phyloP scores from a whole-genome alignment of 805 yeast species.

The Debaryomyces tyrocola region DNA sequence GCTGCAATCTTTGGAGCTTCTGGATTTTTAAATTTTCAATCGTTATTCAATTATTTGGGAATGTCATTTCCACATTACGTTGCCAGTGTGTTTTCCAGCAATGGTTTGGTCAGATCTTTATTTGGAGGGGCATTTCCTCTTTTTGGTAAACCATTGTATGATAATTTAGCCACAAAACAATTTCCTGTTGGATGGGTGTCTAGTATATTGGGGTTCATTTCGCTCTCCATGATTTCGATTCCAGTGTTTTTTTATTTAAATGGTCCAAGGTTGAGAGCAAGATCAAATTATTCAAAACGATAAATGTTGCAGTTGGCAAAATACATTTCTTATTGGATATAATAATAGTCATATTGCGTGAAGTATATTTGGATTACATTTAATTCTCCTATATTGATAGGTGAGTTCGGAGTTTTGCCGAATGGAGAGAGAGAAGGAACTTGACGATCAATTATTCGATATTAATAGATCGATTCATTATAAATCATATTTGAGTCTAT shows the following conservation, averaged over 20 bases:
- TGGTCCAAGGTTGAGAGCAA: slow-evolving; percentile 43
- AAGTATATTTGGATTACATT: too few relatives aligned
- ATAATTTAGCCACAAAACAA: slow-evolving; percentile 45
- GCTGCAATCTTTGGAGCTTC: slow-evolving; percentile 41
- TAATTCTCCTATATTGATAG: too few relatives aligned
- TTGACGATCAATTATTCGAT: too few relatives aligned
- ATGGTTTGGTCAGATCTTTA: slow-evolving; percentile 45
- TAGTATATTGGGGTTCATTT: slow-evolving; percentile 44
- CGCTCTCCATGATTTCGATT: slow-evolving; percentile 43
- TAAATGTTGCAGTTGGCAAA: too few relatives aligned
- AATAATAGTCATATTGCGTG: too few relatives aligned
- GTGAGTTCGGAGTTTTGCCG: too few relatives aligned
- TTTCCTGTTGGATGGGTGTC: slow-evolving; percentile 65
- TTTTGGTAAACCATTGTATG: slow-evolving; percentile 35
- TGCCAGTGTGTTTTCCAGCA: slow-evolving; percentile 59
- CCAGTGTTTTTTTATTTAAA: slow-evolving; percentile 46
- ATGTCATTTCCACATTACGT: slow-evolving; percentile 45
- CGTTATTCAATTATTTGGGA: slow-evolving; percentile 50
- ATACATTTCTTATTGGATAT: too few relatives aligned
- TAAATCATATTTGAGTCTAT: too few relatives aligned
- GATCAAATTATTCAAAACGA: too few relatives aligned
- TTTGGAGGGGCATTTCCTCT: slow-evolving; percentile 62
- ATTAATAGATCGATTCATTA: too few relatives aligned
- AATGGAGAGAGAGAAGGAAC: too few relatives aligned
- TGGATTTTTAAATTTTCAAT: slow-evolving; percentile 56